Evolutionary conservation across 345 rosid species (phyloP).

Genomic region (Salix purpurea): DNA sequence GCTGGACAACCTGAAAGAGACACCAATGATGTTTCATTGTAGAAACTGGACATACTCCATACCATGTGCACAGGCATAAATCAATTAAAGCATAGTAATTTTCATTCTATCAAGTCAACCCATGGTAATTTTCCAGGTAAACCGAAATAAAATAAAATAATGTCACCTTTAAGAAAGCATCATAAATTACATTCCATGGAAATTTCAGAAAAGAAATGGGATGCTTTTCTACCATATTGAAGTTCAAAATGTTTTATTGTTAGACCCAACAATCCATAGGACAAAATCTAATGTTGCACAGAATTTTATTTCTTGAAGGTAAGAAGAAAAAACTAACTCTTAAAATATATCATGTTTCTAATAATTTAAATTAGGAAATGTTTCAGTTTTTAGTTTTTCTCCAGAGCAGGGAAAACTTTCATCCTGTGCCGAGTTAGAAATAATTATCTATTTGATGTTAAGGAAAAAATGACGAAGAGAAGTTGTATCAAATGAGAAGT

Average conservation of each 20-base stretch:
- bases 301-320: neutral
- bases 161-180: neutral
- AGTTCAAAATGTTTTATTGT: neutral
- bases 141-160: neutral
- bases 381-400: neutral
- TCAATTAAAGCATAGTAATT: neutral
- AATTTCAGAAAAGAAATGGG: neutral
- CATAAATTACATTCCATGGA: neutral
- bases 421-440: neutral
- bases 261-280: neutral
- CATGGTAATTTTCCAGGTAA: neutral
- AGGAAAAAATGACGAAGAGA: neutral
- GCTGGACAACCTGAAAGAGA: conserved; percentile 74
- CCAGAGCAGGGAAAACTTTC: neutral
- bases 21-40: neutral
- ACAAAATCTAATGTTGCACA: neutral
- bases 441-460: neutral
- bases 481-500: neutral
- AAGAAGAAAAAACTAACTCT: neutral
- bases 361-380: neutral
- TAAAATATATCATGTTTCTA: neutral
- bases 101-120: neutral
- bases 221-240: neutral
- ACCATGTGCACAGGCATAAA: neutral
- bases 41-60: neutral